Evolutionary conservation across 2,329 filamentous ascomycete genomes (phyloP).

Genomic region (Coniosporium uncinatum): DNA sequence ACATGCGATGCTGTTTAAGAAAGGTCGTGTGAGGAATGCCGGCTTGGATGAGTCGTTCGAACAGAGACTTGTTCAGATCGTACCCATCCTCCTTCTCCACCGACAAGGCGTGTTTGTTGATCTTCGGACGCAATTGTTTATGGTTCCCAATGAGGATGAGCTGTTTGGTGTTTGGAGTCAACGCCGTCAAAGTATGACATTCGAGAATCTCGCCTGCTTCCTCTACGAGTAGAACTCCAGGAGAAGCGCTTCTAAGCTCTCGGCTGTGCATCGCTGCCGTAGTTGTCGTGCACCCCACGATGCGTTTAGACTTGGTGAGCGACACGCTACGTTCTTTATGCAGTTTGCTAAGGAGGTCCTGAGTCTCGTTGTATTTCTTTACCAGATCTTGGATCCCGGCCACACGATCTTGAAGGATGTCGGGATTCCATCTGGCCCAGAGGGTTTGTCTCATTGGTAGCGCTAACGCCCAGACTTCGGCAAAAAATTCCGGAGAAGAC

Average conservation of each 20-base stretch:
- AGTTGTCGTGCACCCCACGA: conserved; percentile 70
- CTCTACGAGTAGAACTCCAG: conserved; percentile 61
- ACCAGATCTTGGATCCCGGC: conserved; percentile 30
- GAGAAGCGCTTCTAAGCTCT: conserved; percentile 45
- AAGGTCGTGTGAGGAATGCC: conserved; percentile 50
- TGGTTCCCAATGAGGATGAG: conserved; percentile 70
- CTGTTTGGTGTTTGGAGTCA: conserved; percentile 51
- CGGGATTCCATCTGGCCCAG: conserved; percentile 16
- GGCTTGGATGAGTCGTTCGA: conserved; percentile 59
- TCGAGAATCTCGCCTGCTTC: conserved; percentile 73
- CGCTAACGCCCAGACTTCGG: conserved; percentile 47
- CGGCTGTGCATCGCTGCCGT: conserved; percentile 57
- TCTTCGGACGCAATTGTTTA: conserved; percentile 65
- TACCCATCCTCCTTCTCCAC: conserved; percentile 61
- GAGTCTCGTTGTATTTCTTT: conserved; percentile 33
- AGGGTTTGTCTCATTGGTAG: conserved; percentile 25
- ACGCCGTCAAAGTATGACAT: conserved; percentile 56
- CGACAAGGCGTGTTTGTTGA: conserved; percentile 52
- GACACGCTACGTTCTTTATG: conserved; percentile 17
- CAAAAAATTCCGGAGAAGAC: conserved; percentile 15
- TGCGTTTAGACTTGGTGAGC: conserved; percentile 43
- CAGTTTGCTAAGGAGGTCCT: conserved; percentile 27
- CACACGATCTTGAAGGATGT: conserved; percentile 43
- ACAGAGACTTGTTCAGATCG: conserved; percentile 62
- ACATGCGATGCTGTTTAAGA: conserved; percentile 60